Conservation (phyloP, 331 rosid species). For the Acacia concinna region DNA sequence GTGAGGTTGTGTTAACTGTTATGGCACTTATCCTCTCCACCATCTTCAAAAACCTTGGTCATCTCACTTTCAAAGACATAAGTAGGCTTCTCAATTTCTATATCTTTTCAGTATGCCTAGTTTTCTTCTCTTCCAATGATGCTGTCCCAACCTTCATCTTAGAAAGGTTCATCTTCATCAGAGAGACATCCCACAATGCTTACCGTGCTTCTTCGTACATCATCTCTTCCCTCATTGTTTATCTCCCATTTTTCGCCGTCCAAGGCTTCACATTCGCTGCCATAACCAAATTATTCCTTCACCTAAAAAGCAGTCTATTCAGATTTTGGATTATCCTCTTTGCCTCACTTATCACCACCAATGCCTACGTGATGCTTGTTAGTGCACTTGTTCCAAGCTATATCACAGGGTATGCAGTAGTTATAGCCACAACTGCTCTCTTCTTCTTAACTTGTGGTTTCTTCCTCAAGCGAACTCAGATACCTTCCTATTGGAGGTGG, state of each 20-base stretch:
- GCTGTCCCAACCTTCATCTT: slow-evolving; percentile 89
- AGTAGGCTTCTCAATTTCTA: slow-evolving; percentile 86
- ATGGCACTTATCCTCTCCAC: slow-evolving; percentile 79
- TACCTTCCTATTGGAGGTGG: slow-evolving; percentile 72
- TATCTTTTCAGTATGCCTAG: slow-evolving; percentile 80
- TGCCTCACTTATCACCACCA: slow-evolving; percentile 83
- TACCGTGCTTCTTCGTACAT: slow-evolving; percentile 88
- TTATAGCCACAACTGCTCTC: slow-evolving; percentile 89
- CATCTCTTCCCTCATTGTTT: slow-evolving; percentile 78
- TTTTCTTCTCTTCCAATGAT: slow-evolving; percentile 92
- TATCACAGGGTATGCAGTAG: slow-evolving; percentile 89
- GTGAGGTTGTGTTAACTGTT: slow-evolving; percentile 76
- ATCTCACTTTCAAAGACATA: slow-evolving; percentile 52
- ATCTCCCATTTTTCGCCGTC: slow-evolving; percentile 84
- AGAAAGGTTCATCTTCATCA: slow-evolving; percentile 86
- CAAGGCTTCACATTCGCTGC: slow-evolving; percentile 82
- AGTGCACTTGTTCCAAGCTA: slow-evolving; percentile 90
- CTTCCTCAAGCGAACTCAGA: slow-evolving; percentile 65
- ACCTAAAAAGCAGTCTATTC: slow-evolving; percentile 44
- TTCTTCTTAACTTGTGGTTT: slow-evolving; percentile 92
- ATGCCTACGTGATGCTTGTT: slow-evolving; percentile 89
- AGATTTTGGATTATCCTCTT: slow-evolving; percentile 68
- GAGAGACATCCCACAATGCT: slow-evolving; percentile 88
- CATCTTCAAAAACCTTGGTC: slow-evolving; percentile 53
- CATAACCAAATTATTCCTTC: slow-evolving; percentile 62